Evolutionary conservation across 495 filamentous ascomycete species (phyloP).

Genomic region (Hyaloscypha bicolor): DNA sequence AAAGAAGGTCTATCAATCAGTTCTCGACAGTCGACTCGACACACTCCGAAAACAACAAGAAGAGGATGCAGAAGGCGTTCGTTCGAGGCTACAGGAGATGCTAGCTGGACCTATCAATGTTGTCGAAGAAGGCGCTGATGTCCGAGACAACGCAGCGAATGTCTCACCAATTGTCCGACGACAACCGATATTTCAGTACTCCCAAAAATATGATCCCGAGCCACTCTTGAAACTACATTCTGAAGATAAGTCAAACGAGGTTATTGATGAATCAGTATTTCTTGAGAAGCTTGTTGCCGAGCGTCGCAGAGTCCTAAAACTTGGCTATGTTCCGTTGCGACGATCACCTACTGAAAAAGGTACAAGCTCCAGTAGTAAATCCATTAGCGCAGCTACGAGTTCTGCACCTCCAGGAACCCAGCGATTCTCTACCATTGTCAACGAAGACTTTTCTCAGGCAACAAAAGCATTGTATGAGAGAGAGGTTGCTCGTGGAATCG

Average conservation of each 20-base stretch:
- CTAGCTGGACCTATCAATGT: slow-evolving; percentile 40
- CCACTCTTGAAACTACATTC: slow-evolving; percentile 66
- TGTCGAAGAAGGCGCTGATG: slow-evolving; percentile 35
- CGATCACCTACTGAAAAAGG: slow-evolving; percentile 44
- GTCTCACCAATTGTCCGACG: slow-evolving; percentile 25
- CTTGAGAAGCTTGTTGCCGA: slow-evolving; percentile 61
- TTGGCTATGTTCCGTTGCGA: slow-evolving; percentile 69
- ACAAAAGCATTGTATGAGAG: slow-evolving; percentile 91
- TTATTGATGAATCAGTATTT: slow-evolving; percentile 63
- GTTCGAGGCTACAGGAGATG: slow-evolving; percentile 54
- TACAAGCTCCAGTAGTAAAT: slow-evolving; percentile 16
- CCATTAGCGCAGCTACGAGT: slow-evolving; percentile 17
- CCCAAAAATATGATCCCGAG: slow-evolving; percentile 65
- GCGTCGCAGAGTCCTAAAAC: slow-evolving; percentile 63
- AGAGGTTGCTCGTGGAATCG: slow-evolving; percentile 88
- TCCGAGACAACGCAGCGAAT: slow-evolving; percentile 24
- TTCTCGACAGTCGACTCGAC: slow-evolving; percentile 73
- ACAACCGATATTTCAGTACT: slow-evolving; percentile 36
- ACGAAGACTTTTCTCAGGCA: slow-evolving; percentile 89
- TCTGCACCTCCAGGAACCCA: slow-evolving; percentile 60
- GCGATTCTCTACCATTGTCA: slow-evolving; percentile 72
- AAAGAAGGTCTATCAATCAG: slow-evolving; percentile 75
- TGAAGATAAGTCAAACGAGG: slow-evolving; percentile 68
- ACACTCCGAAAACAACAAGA: slow-evolving; percentile 68
- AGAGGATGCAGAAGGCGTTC: slow-evolving; percentile 66